phyloP scores from a whole-genome alignment of 1,284 basidiomycete genomes.

The Megacollybia platyphylla region DNA sequence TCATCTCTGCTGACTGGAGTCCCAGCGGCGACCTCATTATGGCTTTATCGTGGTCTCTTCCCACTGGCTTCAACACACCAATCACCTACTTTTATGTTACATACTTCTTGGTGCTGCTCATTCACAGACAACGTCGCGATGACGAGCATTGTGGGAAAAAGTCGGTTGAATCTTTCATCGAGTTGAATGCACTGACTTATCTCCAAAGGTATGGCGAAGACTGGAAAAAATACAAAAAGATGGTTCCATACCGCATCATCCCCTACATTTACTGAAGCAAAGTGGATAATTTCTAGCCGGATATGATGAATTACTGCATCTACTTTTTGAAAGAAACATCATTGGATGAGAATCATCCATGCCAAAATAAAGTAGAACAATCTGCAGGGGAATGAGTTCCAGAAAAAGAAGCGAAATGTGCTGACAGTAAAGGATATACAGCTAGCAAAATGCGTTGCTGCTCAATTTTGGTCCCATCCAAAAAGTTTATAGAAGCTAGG shows the following conservation, averaged over 20 bases:
- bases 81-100: constrained; percentile 93
- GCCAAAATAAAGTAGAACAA: constrained; percentile 79
- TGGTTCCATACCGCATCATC: constrained; percentile 82
- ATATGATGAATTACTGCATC: background rate
- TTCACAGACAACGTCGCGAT: constrained; percentile 86
- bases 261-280: constrained; percentile 64
- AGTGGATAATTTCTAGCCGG: background rate
- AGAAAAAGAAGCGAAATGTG: constrained; percentile 8
- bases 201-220: constrained; percentile 48
- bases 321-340: background rate
- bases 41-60: constrained; percentile 90
- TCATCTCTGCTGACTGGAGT: constrained; percentile 2
- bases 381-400: constrained; percentile 20
- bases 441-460: constrained; percentile 80
- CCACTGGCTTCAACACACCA: constrained; percentile 85
- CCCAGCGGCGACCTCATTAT: constrained; percentile 76
- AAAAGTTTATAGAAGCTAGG: constrained; percentile 83
- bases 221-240: constrained; percentile 77
- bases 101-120: constrained; percentile 84
- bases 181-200: background rate
- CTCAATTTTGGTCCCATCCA: constrained; percentile 87
- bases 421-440: constrained; percentile 84
- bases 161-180: constrained; percentile 24
- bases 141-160: constrained; percentile 88
- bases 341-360: constrained; percentile 93